Evolutionary conservation across 495 filamentous ascomycete genomes (phyloP), one percentile per base, ranked within the genome.

Genomic region (Penicillium alfredii): DNA sequence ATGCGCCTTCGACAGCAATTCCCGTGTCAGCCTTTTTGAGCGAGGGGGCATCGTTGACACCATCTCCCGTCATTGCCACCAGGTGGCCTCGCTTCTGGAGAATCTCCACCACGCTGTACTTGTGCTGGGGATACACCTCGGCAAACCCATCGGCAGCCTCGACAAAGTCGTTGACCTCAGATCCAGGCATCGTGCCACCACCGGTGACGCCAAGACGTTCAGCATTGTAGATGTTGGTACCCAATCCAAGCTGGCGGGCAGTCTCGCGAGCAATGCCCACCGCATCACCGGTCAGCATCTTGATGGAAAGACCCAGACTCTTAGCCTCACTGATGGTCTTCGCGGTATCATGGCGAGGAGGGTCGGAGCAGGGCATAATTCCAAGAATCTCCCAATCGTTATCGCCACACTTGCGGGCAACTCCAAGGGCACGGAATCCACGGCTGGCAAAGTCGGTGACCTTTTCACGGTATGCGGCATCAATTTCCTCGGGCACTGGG

Each of bases 31-130:
- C 88, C 73, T 94, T 94, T 72, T 96, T 96, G 41, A 96, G 72
- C 19, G 88, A 94, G 30, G 89, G 86, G 39, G 89, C 89, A 68
- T 96, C 89, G 63, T 96, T 96, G 61, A 96, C 89, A 76, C 89
- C 89, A 54, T 96, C 89, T 72, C 89, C 89, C 63, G 89, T 96
- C 89, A 96, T 96, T 57, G 89, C 89, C 64, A 94, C 88, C 35
- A 95, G 74, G 66, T 94, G 86, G 46, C 89, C 89, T 73, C 89
- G 86, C 65, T 89, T 81, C 66, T 96, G 89, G 14, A 96, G 74
- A 53, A 94, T 93, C 60, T 94, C 87, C 55, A 96, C 88, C 55
- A 94, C 89, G 45, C 88, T 88, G 68, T 92, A 94, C 69, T 96
- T 96, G 74, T 96, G 89, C 60, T 96, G 82, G 42, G 89, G 89